Evolutionary conservation across 1,284 basidiomycete genomes (phyloP), one percentile per base, ranked within the genome.

Genomic region (Coriolopsis trogii): DNA sequence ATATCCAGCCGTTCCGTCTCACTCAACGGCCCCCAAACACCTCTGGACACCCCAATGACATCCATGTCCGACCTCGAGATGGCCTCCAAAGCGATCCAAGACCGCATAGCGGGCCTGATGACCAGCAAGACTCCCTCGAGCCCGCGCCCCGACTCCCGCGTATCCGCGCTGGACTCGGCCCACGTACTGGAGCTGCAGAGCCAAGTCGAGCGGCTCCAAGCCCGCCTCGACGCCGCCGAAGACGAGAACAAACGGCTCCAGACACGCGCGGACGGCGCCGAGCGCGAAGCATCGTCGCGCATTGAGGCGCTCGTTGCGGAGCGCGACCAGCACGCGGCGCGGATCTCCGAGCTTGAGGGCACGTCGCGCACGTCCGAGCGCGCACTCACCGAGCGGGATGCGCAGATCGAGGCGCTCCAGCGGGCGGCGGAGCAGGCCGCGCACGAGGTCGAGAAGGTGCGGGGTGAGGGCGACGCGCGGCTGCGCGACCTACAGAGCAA

Each of bases 161-260:
- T 66, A 1, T 67, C 69, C 2, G 43, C 47, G 0, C 39, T 51
- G 7, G 41, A 53, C 2, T 63, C 67, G 7, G 43, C 46, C 36
- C 29, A 68, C 9, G 50, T 59, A 6, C 54, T 63, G n/a, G 64
- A 67, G 45, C 51, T 65, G 15, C 72, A 73, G 30, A 71, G 71
- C 29, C 67, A 71, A 40, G 47, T 74, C 21, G 73, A 76, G 23
- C 67, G 70, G 50, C 69, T 86, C 37, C 77, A 78, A 54, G 74
- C 78, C 13, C 77, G 77, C 18, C 62, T 87, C 29, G 76, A 80
- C 47, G 75, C 76, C 1, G 69, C 85, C 8, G 80, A 85, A 60
- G 78, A 80, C 39, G 87, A 89, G 48, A 70, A 69, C 40, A 53
- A 49, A 28, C 63, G 63, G 10, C 44, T 70, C 3, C 63, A 56